Conservation (phyloP, 306 rosid genomes). For the Quercus agrifolia region DNA sequence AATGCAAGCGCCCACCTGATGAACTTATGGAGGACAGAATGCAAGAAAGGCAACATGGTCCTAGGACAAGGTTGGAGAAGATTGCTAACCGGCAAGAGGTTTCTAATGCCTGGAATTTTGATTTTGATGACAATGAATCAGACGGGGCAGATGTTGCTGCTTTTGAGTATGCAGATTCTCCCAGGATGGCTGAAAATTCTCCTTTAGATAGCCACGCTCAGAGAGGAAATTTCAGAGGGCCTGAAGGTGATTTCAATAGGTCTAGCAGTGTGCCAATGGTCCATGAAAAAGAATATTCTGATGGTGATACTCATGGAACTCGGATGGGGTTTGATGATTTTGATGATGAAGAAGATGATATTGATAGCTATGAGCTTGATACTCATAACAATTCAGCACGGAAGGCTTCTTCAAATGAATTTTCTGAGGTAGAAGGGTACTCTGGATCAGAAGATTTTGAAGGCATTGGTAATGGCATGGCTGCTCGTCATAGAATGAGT, state of each 20-base stretch:
- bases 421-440: slow-evolving; percentile 55
- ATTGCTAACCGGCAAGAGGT: slow-evolving; percentile 48
- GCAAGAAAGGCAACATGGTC: slow-evolving; percentile 50
- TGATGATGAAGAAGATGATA: slow-evolving; percentile 80
- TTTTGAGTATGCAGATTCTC: slow-evolving; percentile 89
- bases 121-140: slow-evolving; percentile 94
- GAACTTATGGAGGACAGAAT: slow-evolving; percentile 60
- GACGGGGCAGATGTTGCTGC: slow-evolving; percentile 98
- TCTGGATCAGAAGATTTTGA: slow-evolving; percentile 49
- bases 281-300: slow-evolving; percentile 44
- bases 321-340: slow-evolving; percentile 89
- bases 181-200: slow-evolving; percentile 41
- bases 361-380: slow-evolving; percentile 85
- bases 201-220: slow-evolving; percentile 38
- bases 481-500: slow-evolving; percentile 16
- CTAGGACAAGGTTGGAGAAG: slow-evolving; percentile 51
- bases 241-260: slow-evolving; percentile 44
- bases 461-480: slow-evolving; percentile 21
- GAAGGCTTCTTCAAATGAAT: slow-evolving; percentile 39
- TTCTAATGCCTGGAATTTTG: slow-evolving; percentile 95
- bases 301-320: slow-evolving; percentile 42
- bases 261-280: slow-evolving; percentile 38
- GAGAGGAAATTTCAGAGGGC: slow-evolving; percentile 39
- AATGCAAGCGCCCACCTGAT: slow-evolving; percentile 93
- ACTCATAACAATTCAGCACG: slow-evolving; percentile 38